A percentile compares a stretch with the other conserved stretches of the same genome.
Evolutionary conservation across 495 filamentous ascomycete genomes (phyloP).

Genomic region (Aspergillus nidulans): DNA sequence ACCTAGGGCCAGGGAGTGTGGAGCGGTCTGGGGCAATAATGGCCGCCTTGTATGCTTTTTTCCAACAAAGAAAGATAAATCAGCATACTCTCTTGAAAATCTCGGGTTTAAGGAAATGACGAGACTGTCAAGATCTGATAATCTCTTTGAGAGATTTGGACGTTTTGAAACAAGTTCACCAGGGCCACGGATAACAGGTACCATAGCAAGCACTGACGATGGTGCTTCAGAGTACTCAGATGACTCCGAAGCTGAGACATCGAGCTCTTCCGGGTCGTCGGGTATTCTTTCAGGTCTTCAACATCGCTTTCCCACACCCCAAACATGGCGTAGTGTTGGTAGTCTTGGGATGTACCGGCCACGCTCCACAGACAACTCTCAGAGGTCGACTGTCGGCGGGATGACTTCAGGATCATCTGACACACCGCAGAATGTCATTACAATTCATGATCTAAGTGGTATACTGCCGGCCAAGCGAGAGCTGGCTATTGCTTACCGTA

Average conservation of each 20-base stretch:
- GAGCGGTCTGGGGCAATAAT: conserved; percentile 70
- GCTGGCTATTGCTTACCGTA: conserved; percentile 72
- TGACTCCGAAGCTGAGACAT: conserved; percentile 61
- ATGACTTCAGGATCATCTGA: conserved; percentile 32
- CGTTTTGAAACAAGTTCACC: conserved; percentile 58
- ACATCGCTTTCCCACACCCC: conserved; percentile 46
- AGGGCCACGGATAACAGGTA: conserved; percentile 46
- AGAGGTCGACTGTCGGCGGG: conserved; percentile 48
- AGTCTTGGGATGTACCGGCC: conserved; percentile 43
- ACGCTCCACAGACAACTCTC: conserved; percentile 50
- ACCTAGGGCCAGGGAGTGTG: conserved; percentile 69
- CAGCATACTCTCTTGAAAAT: conserved; percentile 58
- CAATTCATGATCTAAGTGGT: conserved; percentile 63
- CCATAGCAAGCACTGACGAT: conserved; percentile 45
- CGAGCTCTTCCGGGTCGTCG: conserved; percentile 67
- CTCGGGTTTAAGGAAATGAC: conserved; percentile 58
- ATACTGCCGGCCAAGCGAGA: conserved; percentile 70
- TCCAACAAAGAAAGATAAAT: conserved; percentile 71
- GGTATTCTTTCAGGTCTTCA: conserved; percentile 47
- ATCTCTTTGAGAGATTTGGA: conserved; percentile 86
- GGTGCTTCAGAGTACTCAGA: conserved; percentile 57
- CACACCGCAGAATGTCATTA: conserved; percentile 52
- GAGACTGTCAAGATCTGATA: conserved; percentile 55
- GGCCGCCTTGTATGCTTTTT: conserved; percentile 85
- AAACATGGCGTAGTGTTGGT: conserved; percentile 51